Base-by-base conservation (phyloP, 116 monocot species). In the Phalaenopsis hybrid region DNA sequence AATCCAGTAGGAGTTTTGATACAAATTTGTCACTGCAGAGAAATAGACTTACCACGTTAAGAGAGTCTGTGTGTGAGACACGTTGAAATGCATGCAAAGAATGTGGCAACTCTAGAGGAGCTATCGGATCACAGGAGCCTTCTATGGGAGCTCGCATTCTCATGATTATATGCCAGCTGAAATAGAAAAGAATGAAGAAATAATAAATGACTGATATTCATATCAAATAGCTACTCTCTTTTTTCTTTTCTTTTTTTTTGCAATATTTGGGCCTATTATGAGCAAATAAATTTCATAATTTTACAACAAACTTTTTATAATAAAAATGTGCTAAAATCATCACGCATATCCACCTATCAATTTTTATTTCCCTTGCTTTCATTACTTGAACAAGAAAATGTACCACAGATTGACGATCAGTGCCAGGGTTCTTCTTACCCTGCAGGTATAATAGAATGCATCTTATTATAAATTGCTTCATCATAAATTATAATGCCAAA, bases 81-180 rank as follows among this genome's bases (percentile, higher is more conserved):
- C 91, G 91, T 37, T 93, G 88, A 90, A 95, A 93, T 85, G 93
- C 88, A 86, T 95, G 95, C 73, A 95, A 78, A 79, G 92, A 87
- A 87, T 89, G 91, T 50, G 95, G 95, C 44, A 95, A 77, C 76
- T 91, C 95, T 49, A 90, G 84, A 34, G 91, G 95, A 79, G 91
- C 90, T 76, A 93, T 86, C 52, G 95, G 95, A 51, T 93, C 91
- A 81, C 91, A 95, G 6, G 89, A 15, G 43, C 90, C 89, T 81
- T 88, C 84, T 78, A 90, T 86, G 44, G 91, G 85, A 83, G 81
- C 80, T 80, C 67, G 81, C 95, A 95, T 95, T 83, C 93, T 91
- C 98, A 98, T 98, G 37, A 92, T 84, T 58, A 98, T 89, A 85
- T 98, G 98, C 98, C 98, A 98, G 78, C 98, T 98, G 82, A 87